Evolutionary conservation across 257 asterid genomes (phyloP), one percentile per base, ranked within the genome.

Genomic region (Paraleonurus japonicus): DNA sequence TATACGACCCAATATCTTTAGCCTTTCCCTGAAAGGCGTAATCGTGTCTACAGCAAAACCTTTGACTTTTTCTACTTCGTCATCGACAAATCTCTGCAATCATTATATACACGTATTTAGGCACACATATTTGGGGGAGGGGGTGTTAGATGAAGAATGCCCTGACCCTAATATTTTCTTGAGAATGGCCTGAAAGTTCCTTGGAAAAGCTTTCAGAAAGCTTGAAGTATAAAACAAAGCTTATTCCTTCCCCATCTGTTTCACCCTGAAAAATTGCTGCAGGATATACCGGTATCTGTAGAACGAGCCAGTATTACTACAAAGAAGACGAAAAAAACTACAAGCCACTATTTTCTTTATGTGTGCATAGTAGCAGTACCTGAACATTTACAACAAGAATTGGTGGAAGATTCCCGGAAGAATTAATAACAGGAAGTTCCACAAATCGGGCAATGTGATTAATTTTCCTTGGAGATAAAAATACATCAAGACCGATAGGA

Each of bases 301-400:
- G 39, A 71, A 66, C 58, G 43, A 60, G 19, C 28, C 22, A 5
- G 30, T 71, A 23, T 73, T 54, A 51, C 9, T 39, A 54, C 13
- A 26, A 33, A 27, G 50, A 39, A 10, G 64, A 53, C 37, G n/a
- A 16, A 13, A 22, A 27, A 39, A 37, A 53, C 19, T 47, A 47
- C 1, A 10, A 47, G 54, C 1, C 2, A 13, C 1, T 11, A 11
- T 41, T 41, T 26, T 30, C 48, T 7, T 17, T 13, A 26, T 48
- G 26, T n/a, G 19, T 45, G 59, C 11, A n/a, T 10, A 55, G 32
- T 7, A 30, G 57, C 30, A 24, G 67, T 82, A 95, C 97, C 97
- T 95, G 99, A 65, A 87, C 95, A 81, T 95, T 95, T 77, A 95
- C 96, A 65, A 95, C 95, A 62, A 95, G 98, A 72, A 95, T 81